Base-by-base conservation (phyloP, 768 basidiomycete species). In the Podaxis sp. region DNA sequence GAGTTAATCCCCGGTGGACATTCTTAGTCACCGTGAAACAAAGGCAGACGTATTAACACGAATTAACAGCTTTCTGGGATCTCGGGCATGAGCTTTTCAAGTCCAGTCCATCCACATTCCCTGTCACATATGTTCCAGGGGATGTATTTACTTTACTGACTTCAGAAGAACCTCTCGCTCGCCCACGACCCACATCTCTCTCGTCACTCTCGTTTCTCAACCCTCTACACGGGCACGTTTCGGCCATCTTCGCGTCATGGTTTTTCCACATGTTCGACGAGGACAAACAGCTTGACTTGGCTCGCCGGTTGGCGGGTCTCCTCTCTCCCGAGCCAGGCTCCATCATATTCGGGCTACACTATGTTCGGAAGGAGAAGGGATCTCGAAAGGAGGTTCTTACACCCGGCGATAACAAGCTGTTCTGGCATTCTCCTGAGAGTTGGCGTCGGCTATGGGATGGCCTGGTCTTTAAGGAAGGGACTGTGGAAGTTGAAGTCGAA, bases 81-180 rank as follows among this genome's bases (percentile, higher is more conserved):
- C 74, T 81, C 3, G 88, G 88, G 1, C 86, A 89, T 64, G 75
- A 82, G 48, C 76, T 90, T 13, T 90, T 87, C 74, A 78, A 71
- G 56, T 78, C 82, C 4, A 83, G 76, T 0, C 79, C 81, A 0
- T 72, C 79, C 33, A 76, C 79, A 0, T 88, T 84, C 71, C 83
- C 85, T 1, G 83, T 77, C 0, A 70, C 75, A 0, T 89, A 89
- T 67, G 57, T 89, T 17, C 70, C 77, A 13, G 88, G 87, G 0
- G 80, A 89, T 64, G 76, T 72, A 0, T 80, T 89, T 49, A 78
- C 86, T 64, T 62, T 50, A 6, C 60, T 58, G 8, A 65, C 65
- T 41, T 58, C 60, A n/a, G 41, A n/a, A 5, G 41, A 17, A 20
- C 41, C 41, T 4, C 7, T 12, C 41, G 41, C 58, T 15, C 4